phyloP scores from a whole-genome alignment of 306 rosid genomes.

The Senna siamea region DNA sequence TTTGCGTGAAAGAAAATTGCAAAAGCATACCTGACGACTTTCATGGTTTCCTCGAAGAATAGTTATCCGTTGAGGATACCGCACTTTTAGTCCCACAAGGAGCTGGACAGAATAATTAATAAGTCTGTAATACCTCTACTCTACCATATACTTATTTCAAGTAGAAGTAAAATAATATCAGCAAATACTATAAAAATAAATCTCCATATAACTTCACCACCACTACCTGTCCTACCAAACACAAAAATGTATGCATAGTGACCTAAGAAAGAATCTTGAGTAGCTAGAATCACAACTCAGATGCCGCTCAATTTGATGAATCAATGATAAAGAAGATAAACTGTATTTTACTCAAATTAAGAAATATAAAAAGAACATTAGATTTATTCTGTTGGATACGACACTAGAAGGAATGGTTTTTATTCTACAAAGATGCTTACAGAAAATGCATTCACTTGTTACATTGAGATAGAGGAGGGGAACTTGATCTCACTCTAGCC shows the following conservation, averaged over 20 bases:
- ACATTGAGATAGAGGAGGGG: not conserved
- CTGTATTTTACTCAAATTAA: not conserved
- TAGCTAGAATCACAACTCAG: conserved; percentile 9
- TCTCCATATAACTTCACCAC: conserved; percentile 30
- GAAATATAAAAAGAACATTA: not conserved
- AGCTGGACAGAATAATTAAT: conserved; percentile 67
- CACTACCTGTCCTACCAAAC: not conserved
- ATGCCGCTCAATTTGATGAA: not conserved
- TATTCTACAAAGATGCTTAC: not conserved
- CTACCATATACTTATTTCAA: conserved; percentile 7
- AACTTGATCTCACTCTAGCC: not conserved
- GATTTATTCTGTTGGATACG: not conserved
- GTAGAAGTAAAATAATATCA: conserved; percentile 21
- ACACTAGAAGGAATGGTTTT: not conserved
- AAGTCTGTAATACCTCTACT: conserved; percentile 17
- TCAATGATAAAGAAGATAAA: not conserved
- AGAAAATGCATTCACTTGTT: not conserved
- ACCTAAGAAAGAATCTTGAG: not conserved
- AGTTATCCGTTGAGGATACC: conserved; percentile 92
- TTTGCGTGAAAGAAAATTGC: conserved; percentile 22
- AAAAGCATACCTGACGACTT: conserved; percentile 88
- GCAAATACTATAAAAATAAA: conserved; percentile 26
- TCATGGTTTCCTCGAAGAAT: conserved; percentile 99
- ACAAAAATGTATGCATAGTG: not conserved
- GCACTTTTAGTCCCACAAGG: conserved; percentile 91